These are phyloP conservation scores for Flammula alnicola DNA, from an alignment of 1,284 basidiomycete genomes.

Conservation along the genomic window DNA sequence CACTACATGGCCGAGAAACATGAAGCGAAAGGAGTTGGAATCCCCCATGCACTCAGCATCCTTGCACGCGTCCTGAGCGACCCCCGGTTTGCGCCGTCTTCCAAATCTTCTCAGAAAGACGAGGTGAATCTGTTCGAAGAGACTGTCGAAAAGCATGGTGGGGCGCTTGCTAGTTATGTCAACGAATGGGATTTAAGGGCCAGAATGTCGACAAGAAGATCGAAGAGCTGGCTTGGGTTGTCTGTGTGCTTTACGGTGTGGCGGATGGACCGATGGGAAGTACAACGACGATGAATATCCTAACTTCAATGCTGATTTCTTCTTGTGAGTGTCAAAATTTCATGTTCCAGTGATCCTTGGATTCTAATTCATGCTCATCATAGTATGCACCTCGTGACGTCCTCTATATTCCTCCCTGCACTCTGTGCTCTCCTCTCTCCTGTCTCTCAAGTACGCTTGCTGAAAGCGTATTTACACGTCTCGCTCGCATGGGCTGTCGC, in stretches of 20 bases:
- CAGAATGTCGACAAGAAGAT: slow-evolving; percentile 46
- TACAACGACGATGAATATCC: slow-evolving; percentile 22
- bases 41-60: slow-evolving; percentile 49
- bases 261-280: slow-evolving; percentile 40
- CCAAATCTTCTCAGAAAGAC: slow-evolving; percentile 18
- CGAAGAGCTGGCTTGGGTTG: slow-evolving; percentile 52
- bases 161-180: slow-evolving; percentile 47
- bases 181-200: slow-evolving; percentile 51
- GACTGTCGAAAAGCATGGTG: slow-evolving; percentile 40
- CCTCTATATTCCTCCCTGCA: slow-evolving; percentile 53
- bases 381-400: slow-evolving; percentile 62
- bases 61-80: slow-evolving; percentile 52
- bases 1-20: slow-evolving; percentile 10
- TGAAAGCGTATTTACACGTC: slow-evolving; percentile 47
- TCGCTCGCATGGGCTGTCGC: slow-evolving; percentile 46
- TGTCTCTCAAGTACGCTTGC: slow-evolving; percentile 41
- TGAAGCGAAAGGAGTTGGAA: no score
- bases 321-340: slow-evolving; percentile 41
- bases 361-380: not conserved
- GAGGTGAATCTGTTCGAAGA: slow-evolving; percentile 29
- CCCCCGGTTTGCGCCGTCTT: slow-evolving; percentile 35
- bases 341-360: not conserved
- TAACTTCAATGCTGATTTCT: slow-evolving; percentile 53
- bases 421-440: slow-evolving; percentile 41
- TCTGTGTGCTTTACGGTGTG: slow-evolving; percentile 46